Percentiles rank a stretch among this genome's conserved stretches.
Evolutionary conservation across 2,329 filamentous ascomycete species (phyloP).

Genomic region (Volutella citrinella): DNA sequence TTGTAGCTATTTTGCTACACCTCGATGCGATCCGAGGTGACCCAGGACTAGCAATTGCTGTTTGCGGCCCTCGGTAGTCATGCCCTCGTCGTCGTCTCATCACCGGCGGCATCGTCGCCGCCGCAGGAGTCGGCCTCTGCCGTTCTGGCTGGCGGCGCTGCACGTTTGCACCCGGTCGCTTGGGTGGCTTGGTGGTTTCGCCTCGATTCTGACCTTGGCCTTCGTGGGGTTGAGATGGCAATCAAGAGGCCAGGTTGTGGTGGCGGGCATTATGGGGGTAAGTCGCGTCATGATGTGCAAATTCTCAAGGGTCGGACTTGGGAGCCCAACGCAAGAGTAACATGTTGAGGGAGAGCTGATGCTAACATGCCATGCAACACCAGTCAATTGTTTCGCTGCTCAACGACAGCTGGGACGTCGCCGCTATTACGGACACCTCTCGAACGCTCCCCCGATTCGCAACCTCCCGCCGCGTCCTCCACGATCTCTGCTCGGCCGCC

Average conservation of each 20-base stretch:
- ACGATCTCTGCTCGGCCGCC: conserved; percentile 32
- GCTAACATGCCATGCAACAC: conserved; percentile 4
- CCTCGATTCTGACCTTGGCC: conserved; percentile 28
- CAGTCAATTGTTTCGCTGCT: conserved; percentile 32
- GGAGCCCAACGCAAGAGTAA: too few relatives aligned
- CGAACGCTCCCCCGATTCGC: conserved; percentile 24
- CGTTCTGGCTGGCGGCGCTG: conserved; percentile 10
- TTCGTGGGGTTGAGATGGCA: conserved; percentile 32
- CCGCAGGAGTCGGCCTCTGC: conserved; percentile 9
- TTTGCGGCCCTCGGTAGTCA: too few relatives aligned
- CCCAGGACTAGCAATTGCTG: too few relatives aligned
- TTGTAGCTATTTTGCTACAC: too few relatives aligned
- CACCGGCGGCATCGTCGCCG: too few relatives aligned
- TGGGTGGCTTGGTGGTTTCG: conserved; percentile 31
- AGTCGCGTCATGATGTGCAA: conserved; percentile 11
- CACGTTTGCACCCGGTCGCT: conserved; percentile 25
- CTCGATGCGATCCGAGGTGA: too few relatives aligned
- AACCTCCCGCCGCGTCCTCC: conserved; percentile 26
- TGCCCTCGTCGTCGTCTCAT: conserved; percentile 15
- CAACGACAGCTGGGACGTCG: conserved; percentile 36
- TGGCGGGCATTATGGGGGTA: conserved; percentile 32
- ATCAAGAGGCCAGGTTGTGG: conserved; percentile 23
- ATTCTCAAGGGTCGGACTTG: background rate
- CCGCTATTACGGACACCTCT: conserved; percentile 26
- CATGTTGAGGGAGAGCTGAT: too few relatives aligned